Evolutionary conservation across 108 stramenopile species (phyloP).

Genomic region (Cyclostephanos invisitatus): DNA sequence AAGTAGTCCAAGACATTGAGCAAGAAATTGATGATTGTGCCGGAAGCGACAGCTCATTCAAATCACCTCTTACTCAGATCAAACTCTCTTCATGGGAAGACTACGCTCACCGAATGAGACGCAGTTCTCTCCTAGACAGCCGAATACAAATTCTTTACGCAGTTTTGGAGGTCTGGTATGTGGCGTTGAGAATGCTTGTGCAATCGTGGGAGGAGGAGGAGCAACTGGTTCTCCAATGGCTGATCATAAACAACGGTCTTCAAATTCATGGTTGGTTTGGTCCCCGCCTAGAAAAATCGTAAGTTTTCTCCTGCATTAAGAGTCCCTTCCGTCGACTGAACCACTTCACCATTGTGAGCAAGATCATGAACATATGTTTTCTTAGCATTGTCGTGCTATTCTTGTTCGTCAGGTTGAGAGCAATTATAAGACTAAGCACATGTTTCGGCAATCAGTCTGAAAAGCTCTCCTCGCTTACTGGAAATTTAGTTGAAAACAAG

Average conservation of each 20-base stretch:
- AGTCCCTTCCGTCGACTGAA: neutral
- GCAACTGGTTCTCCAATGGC: conserved; percentile 39
- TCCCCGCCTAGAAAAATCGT: conserved; percentile 15
- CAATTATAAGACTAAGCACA: conserved; percentile 3
- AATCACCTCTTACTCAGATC: conserved; percentile 36
- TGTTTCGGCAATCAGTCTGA: conserved; percentile 16
- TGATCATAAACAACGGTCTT: conserved; percentile 26
- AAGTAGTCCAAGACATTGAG: conserved; percentile 34
- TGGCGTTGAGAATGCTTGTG: conserved; percentile 44
- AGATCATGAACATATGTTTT: neutral
- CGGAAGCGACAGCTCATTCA: conserved; percentile 10
- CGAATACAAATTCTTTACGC: conserved; percentile 13
- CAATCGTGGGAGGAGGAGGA: conserved; percentile 57
- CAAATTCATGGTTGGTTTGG: conserved; percentile 31
- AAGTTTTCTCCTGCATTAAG: conserved; percentile 12
- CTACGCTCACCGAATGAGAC: conserved; percentile 24
- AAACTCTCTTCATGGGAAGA: conserved; percentile 45
- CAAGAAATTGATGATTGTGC: conserved; percentile 15
- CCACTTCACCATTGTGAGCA: neutral
- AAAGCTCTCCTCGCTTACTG: conserved; percentile 27
- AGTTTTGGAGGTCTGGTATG: conserved; percentile 49
- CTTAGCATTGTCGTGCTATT: neutral
- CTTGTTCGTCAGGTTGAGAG: conserved; percentile 8
- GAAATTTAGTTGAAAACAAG: conserved; percentile 25
- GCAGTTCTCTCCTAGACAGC: conserved; percentile 1